Conservation (phyloP, 1,139 yeast genomes). For the Meyerozyma smithsonii region DNA sequence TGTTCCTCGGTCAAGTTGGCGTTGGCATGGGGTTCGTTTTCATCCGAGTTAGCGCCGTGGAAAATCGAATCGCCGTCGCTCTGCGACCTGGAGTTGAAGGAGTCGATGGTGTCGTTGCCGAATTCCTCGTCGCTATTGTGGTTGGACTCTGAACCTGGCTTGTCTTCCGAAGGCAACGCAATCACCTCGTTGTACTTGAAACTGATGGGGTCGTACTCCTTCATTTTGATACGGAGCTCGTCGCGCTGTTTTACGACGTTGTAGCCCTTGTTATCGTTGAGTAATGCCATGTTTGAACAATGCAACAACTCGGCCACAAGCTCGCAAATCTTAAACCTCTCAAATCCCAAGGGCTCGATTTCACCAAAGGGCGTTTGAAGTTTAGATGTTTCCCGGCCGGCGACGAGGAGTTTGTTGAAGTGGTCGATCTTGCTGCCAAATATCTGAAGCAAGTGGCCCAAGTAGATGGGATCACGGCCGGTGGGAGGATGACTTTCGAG, state of each 20-base stretch:
- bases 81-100: conserved; percentile 37
- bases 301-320: conserved; percentile 90
- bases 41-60: conserved; percentile 27
- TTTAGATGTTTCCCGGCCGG: conserved; percentile 7
- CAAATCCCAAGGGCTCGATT: conserved; percentile 88
- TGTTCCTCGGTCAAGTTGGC: conserved; percentile 54
- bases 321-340: conserved; percentile 92
- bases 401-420: conserved; percentile 41
- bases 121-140: conserved; percentile 18
- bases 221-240: conserved; percentile 26
- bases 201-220: conserved; percentile 42
- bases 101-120: conserved; percentile 41
- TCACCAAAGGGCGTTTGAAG: conserved; percentile 27
- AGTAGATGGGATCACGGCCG: conserved; percentile 89
- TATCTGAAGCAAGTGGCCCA: conserved; percentile 79
- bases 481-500: conserved; percentile 92
- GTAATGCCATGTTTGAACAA: conserved; percentile 92
- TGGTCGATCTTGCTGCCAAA: conserved; percentile 73
- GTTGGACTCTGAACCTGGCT: not conserved
- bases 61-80: conserved; percentile 22
- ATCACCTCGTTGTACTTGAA: conserved; percentile 46
- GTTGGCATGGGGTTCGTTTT: conserved; percentile 30
- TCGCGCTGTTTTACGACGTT: conserved; percentile 65
- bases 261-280: conserved; percentile 83
- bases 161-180: conserved; percentile 23